Base-by-base conservation (phyloP, 2,329 filamentous ascomycete genomes). In the Bretziella fagacearum region DNA sequence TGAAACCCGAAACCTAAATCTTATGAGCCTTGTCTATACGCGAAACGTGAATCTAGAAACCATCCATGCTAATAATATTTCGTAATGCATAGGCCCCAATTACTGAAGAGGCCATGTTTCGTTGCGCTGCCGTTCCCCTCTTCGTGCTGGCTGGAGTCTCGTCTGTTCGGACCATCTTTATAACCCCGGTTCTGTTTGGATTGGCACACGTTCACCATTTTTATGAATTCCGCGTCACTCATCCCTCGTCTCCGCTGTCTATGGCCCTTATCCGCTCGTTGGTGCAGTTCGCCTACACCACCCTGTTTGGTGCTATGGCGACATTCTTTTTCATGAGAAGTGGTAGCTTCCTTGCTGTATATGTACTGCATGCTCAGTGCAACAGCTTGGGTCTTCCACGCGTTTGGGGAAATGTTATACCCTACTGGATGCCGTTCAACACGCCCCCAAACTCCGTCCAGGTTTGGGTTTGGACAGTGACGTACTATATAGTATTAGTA, bases 131-230 rank as follows among this genome's bases (percentile, higher is more conserved):
- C 45, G 72, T 95, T 32, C 83, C 89, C 2, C 70, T 95, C 8
- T 79, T 95, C 57, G 65, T 95, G 25, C 67, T 86, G 43, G 78
- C 85, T 17, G 71, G 71, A 37, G 66, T 76, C 44, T 68, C 70
- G 36, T 56, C 68, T 23, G 53, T 57, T 2, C 65, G 66, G 33
- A 85, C 84, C 53, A 74, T 93, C 57, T 85, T 93, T 63, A 65
- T 84, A 8, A 84, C 84, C 1, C 89, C 89, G 5, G 66, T 95
- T 8, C 80, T 94, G 60, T 96, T 96, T 59, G 89, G 89, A 44
- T 77, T 94, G 37, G 87, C 91, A 6, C 91, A 98, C 63, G 63
- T 93, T 41, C 89, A 98, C 63, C 91, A 98, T 64, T 85, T 93
- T 60, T 93, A 94, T 65, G 91, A 96, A 64, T 94, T 93, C 62